These are phyloP conservation scores for Ustilago xerochloae DNA, from an alignment of 1,284 basidiomycete genomes.

Conservation along the genomic window DNA sequence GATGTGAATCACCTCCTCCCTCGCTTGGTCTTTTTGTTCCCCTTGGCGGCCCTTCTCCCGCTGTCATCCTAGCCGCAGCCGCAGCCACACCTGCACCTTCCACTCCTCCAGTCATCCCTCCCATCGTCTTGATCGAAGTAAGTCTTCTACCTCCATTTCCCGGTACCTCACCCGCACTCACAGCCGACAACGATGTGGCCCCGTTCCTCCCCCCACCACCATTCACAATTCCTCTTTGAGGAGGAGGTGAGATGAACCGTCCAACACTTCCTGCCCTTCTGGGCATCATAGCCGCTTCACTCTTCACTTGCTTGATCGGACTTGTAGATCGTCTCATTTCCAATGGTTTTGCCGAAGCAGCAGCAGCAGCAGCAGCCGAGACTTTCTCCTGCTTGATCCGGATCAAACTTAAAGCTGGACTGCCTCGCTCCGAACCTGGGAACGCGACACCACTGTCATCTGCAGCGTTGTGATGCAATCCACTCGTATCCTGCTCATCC, in stretches of 20 bases:
- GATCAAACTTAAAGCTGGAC: not conserved
- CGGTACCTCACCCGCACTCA: too few relatives aligned
- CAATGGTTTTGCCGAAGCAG: not conserved
- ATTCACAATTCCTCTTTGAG: conserved; percentile 1
- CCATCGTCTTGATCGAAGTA: not conserved
- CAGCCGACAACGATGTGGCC: conserved; percentile 20
- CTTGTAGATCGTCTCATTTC: conserved; percentile 38
- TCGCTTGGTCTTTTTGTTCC: not conserved
- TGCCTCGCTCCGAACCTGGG: not conserved
- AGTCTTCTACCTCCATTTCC: not conserved
- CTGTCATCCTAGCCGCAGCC: not conserved
- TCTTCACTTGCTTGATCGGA: conserved; percentile 44
- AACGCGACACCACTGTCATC: conserved; percentile 47
- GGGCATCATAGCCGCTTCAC: conserved; percentile 12
- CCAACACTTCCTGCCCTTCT: conserved; percentile 46
- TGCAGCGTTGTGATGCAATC: conserved; percentile 8
- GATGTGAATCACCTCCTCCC: not conserved
- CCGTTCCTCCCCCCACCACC: conserved; percentile 22
- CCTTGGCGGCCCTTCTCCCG: not conserved
- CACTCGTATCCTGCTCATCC: conserved; percentile 1
- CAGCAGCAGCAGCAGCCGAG: too few relatives aligned
- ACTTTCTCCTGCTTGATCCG: conserved; percentile 25
- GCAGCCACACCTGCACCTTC: not conserved
- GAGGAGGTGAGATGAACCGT: conserved; percentile 42
- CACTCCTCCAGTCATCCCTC: not conserved